phyloP scores from a whole-genome alignment of 106 monocot species.

The Dioscorea dumetorum region DNA sequence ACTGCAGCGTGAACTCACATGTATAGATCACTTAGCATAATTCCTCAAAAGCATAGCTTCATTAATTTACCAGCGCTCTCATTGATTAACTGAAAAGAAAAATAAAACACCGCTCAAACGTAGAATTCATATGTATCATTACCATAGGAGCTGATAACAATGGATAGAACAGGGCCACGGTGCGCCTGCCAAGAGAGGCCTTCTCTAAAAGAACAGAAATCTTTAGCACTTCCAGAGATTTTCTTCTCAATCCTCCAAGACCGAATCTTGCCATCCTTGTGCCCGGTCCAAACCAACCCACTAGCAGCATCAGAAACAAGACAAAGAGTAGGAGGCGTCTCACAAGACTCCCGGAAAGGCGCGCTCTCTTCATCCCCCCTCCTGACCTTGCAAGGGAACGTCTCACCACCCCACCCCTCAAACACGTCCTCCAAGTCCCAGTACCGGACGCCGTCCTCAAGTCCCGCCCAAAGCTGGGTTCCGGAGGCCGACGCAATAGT shows the following conservation, averaged over 20 bases:
- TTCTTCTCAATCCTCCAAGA: conserved; percentile 43
- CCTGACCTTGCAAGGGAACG: conserved; percentile 2
- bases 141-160: conserved; percentile 81
- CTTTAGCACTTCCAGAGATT: conserved; percentile 12
- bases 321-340: conserved; percentile 50
- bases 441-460: conserved; percentile 65
- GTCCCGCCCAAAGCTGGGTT: conserved; percentile 67
- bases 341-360: conserved; percentile 53
- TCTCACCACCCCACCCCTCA: conserved; percentile 12
- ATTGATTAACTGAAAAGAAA: too few relatives aligned
- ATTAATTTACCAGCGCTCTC: too few relatives aligned
- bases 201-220: conserved; percentile 31
- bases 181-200: conserved; percentile 86
- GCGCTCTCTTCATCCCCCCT: conserved; percentile 74
- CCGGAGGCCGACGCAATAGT: conserved; percentile 32
- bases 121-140: background rate
- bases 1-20: too few relatives aligned
- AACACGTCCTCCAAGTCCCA: conserved; percentile 54
- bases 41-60: too few relatives aligned
- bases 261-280: conserved; percentile 88
- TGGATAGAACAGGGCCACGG: conserved; percentile 54
- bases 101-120: too few relatives aligned
- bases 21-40: too few relatives aligned
- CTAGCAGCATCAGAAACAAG: conserved; percentile 58
- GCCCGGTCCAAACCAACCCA: conserved; percentile 74